Conservation (phyloP, 1,139 yeast genomes). For the Kurtzmaniella quercitrusa region DNA sequence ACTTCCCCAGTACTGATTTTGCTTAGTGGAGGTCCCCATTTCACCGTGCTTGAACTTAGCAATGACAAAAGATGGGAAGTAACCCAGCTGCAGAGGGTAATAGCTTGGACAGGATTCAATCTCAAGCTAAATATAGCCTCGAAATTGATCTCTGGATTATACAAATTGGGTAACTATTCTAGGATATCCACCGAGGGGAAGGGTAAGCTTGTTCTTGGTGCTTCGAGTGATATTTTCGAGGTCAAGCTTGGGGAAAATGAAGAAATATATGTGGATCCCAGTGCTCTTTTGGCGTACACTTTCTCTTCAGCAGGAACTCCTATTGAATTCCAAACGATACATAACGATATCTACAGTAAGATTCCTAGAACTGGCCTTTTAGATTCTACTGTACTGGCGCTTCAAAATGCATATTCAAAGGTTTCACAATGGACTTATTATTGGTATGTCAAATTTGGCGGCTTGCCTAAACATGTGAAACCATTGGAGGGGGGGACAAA, state of each 20-base stretch:
- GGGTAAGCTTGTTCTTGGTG: slow-evolving; percentile 35
- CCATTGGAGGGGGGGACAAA: background rate
- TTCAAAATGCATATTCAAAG: background rate
- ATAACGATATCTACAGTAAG: background rate
- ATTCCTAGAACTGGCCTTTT: slow-evolving; percentile 4
- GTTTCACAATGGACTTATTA: background rate
- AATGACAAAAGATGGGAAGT: slow-evolving; percentile 30
- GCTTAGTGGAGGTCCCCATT: slow-evolving; percentile 26
- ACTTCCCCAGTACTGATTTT: slow-evolving; percentile 24
- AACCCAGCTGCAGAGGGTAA: slow-evolving; percentile 24
- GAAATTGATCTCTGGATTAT: slow-evolving; percentile 6
- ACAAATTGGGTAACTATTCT: slow-evolving; percentile 14
- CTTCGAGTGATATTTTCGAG: slow-evolving; percentile 30
- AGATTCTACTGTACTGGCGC: background rate
- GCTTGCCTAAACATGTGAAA: background rate
- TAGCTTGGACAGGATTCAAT: slow-evolving; percentile 46
- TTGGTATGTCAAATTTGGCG: slow-evolving; percentile 3
- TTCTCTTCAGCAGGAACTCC: background rate
- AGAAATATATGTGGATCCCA: slow-evolving; percentile 29
- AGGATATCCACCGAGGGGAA: slow-evolving; percentile 26
- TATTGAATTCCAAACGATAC: slow-evolving; percentile 3
- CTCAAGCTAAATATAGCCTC: slow-evolving; percentile 17
- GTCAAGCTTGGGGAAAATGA: slow-evolving; percentile 28
- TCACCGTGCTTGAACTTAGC: slow-evolving; percentile 20
- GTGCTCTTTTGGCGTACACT: slow-evolving; percentile 28